These are phyloP conservation scores for Yamadazyma spencermartinsiae DNA, from an alignment of 1,139 yeast genomes.

Conservation along the genomic window DNA sequence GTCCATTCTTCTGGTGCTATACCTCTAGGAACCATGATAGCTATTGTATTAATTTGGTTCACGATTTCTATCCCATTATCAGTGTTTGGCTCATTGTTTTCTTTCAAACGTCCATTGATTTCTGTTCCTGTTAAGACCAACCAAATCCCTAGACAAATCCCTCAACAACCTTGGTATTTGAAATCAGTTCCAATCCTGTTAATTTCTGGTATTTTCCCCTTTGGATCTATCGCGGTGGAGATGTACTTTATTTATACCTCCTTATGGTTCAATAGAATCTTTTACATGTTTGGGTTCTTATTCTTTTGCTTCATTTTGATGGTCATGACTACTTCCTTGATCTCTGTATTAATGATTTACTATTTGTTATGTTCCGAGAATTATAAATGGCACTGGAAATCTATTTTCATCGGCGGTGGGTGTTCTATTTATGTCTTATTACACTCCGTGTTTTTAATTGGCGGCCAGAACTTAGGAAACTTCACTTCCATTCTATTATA, in stretches of 20 bases:
- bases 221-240: constrained; percentile 92
- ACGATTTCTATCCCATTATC: constrained; percentile 83
- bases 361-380: constrained; percentile 87
- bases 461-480: constrained; percentile 66
- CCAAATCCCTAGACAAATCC: constrained; percentile 95
- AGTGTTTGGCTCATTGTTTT: constrained; percentile 73
- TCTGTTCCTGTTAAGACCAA: constrained; percentile 81
- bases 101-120: constrained; percentile 63
- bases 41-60: constrained; percentile 83
- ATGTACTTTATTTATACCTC: constrained; percentile 87
- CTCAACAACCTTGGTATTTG: constrained; percentile 85
- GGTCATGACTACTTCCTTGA: constrained; percentile 79
- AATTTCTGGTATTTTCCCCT: constrained; percentile 90
- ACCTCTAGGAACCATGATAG: constrained; percentile 87
- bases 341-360: constrained; percentile 78
- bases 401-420: constrained; percentile 86
- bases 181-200: constrained; percentile 66
- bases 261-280: constrained; percentile 90
- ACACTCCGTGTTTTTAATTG: constrained; percentile 76
- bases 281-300: constrained; percentile 96
- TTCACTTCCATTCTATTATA: constrained; percentile 76
- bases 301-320: constrained; percentile 83
- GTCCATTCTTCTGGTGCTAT: constrained; percentile 92
- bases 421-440: constrained; percentile 81
- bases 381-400: constrained; percentile 97